Percentiles rank a stretch among this genome's conserved stretches.
Conservation (phyloP, 2,329 filamentous ascomycete genomes). For the Arthrobotrys musiformis region DNA sequence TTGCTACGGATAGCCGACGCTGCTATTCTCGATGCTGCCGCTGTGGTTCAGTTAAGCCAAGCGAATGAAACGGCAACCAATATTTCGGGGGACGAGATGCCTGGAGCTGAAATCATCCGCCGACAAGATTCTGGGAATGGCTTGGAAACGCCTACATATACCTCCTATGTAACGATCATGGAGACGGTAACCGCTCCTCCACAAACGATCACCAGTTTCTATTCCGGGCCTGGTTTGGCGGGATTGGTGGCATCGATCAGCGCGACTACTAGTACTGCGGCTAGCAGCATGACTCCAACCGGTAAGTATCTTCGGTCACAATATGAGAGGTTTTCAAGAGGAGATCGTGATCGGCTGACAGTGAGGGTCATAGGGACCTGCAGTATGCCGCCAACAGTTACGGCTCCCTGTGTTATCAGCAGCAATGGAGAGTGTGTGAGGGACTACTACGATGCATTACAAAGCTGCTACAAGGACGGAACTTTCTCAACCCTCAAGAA, state of each 20-base stretch:
- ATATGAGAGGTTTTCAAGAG: too few relatives aligned
- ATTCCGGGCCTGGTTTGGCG: neutral
- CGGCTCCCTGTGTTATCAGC: slow-evolving; percentile 29
- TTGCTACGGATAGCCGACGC: slow-evolving; percentile 1
- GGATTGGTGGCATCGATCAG: neutral
- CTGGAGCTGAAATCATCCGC: neutral
- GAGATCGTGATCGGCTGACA: neutral
- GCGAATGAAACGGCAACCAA: slow-evolving; percentile 31
- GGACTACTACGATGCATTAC: slow-evolving; percentile 8
- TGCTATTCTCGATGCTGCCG: neutral
- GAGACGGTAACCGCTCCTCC: slow-evolving; percentile 27
- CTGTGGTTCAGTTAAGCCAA: slow-evolving; percentile 1
- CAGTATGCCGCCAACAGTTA: slow-evolving; percentile 22
- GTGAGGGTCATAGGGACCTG: slow-evolving; percentile 20
- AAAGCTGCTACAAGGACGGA: slow-evolving; percentile 21
- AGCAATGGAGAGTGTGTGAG: slow-evolving; percentile 16
- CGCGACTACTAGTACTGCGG: slow-evolving; percentile 1
- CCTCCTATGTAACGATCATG: slow-evolving; percentile 21
- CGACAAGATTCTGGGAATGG: neutral
- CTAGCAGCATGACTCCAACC: slow-evolving; percentile 31
- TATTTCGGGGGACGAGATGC: neutral
- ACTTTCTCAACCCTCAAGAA: slow-evolving; percentile 31
- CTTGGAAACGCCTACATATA: neutral
- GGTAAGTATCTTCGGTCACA: slow-evolving; percentile 6
- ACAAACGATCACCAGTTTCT: slow-evolving; percentile 31